Base-by-base conservation (phyloP, 176 grass and related monocot genomes). In the Otatea glauca region DNA sequence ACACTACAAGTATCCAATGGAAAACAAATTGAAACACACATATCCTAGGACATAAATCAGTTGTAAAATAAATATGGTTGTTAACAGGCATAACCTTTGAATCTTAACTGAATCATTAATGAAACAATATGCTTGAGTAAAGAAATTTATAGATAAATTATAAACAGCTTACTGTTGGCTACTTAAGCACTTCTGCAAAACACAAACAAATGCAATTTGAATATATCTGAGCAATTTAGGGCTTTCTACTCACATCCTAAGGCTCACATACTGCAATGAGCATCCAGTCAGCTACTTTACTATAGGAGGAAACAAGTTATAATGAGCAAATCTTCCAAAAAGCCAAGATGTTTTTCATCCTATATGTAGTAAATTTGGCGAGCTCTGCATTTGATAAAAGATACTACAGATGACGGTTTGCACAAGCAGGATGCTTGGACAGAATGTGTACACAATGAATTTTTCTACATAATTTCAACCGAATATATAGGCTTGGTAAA, bases 401-500 rank as follows among this genome's bases (percentile, higher is more conserved):
- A 72, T 82, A 83, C 34, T 45, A 82, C 37, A 86, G 21, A 78
- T 38, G 54, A 78, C 49, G 25, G 4, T 85, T 72, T 71, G 35
- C 72, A 82, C 15, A 63, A 81, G 53, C 53, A 86, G 51, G 35
- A 44, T 47, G 29, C 60, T 67, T 77, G 60, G 37, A 78, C 58
- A 63, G 51, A 85, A 82, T 81, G 55, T 77, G 73, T 86, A 72
- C 42, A 65, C 20, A 60, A 15, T 51, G 17, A 58, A 39, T 61
- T 65, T 83, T 58, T 18, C 27, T 67, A 86, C 13, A 53, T 38
- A 43, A 77, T 2, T 62, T 66, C 32, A 81, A 59, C 59, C 79
- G 60, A 72, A 86, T 87, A 78, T 72, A 82, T 54, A 77, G 65
- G 64, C 37, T 76, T 56, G 13, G 66, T 73, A 86, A 89, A 81